Evolutionary conservation across 2,329 filamentous ascomycete species (phyloP).

Genomic region (Alternaria sp.): DNA sequence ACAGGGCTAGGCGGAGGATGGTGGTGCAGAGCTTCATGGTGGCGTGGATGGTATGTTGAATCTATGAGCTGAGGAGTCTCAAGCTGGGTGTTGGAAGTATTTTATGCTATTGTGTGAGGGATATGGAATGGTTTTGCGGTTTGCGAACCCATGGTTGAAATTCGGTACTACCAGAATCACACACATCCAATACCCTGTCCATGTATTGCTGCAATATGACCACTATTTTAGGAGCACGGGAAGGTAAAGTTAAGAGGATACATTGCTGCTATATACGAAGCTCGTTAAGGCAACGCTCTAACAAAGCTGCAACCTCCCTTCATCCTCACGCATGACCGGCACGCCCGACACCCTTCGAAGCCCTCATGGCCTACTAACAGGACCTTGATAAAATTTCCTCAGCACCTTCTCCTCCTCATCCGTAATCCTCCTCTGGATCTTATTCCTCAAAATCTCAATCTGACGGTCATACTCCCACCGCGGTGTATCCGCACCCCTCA

Average conservation of each 20-base stretch:
- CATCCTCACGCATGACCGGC: not conserved
- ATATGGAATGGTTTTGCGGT: not conserved
- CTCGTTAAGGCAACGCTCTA: not conserved
- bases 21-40: not conserved
- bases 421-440: conserved; percentile 30
- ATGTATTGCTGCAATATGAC: not conserved
- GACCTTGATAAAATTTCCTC: conserved; percentile 18
- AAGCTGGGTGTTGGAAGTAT: not conserved
- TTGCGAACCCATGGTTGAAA: not conserved
- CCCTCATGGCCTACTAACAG: not conserved
- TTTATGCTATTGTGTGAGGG: fast-evolving
- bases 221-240: fast-evolving
- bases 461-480: conserved; percentile 53
- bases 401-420: conserved; percentile 17
- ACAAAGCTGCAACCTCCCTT: not conserved
- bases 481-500: conserved; percentile 67
- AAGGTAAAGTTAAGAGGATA: not conserved
- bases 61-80: not conserved
- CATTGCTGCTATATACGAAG: not conserved
- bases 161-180: not conserved
- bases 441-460: conserved; percentile 41
- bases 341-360: not conserved
- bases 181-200: not conserved
- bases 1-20: not conserved
- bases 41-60: not conserved